These are phyloP conservation scores for Saturnispora mendoncae DNA, from an alignment of 805 yeast genomes.

Conservation along the genomic window DNA sequence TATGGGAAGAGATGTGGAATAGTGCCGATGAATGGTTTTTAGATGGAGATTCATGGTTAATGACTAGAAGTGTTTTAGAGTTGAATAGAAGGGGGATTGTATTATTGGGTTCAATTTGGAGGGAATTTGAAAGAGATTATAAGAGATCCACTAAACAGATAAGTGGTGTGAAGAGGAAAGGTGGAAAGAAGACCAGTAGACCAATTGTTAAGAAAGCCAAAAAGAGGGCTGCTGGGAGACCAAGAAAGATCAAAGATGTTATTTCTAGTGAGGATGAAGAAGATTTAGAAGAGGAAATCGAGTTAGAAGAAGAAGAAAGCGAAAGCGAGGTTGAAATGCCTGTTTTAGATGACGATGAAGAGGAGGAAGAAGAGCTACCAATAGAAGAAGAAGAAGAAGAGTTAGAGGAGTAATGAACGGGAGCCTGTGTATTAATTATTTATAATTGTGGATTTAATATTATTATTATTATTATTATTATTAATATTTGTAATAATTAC, in stretches of 20 bases:
- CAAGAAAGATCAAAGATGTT: background rate
- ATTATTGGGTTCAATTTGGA: constrained; percentile 61
- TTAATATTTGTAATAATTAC: no score
- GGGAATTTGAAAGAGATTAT: constrained; percentile 46
- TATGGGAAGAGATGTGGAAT: constrained; percentile 53
- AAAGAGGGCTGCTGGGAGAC: background rate
- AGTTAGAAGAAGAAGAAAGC: background rate
- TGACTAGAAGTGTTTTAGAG: constrained; percentile 70
- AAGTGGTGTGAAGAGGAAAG: background rate
- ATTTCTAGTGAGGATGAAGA: constrained; percentile 7
- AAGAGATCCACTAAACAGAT: constrained; percentile 1
- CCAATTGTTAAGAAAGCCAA: background rate
- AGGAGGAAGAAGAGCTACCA: background rate
- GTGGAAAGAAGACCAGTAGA: background rate
- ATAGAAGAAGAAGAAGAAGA: constrained; percentile 2
- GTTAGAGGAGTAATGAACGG: background rate
- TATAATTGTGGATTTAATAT: no score
- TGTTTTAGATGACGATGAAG: constrained; percentile 7
- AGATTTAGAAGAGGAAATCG: constrained; percentile 5
- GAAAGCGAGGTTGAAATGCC: constrained; percentile 5
- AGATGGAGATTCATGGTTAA: constrained; percentile 63
- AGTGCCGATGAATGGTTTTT: constrained; percentile 7
- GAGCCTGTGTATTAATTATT: no score
- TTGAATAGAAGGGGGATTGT: constrained; percentile 76
- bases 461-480: no score